Percentiles rank a stretch among this genome's conserved stretches.
Evolutionary conservation across 2,329 filamentous ascomycete species (phyloP).

Genomic region (Hypoxylon sp.): DNA sequence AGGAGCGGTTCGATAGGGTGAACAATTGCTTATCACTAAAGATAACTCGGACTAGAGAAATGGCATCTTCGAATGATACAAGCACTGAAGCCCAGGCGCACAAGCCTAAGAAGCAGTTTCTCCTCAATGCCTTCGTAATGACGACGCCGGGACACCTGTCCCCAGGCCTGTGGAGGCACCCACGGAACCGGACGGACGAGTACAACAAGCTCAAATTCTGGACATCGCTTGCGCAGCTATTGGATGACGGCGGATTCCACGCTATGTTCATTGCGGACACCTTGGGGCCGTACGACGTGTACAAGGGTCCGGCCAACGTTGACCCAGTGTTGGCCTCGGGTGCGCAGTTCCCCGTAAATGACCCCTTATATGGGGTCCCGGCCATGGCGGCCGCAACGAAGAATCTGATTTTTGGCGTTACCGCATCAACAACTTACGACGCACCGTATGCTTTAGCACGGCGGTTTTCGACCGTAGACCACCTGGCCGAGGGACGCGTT

Average conservation of each 20-base stretch:
- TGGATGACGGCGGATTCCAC: slow-evolving; percentile 72
- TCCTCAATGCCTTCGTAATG: slow-evolving; percentile 76
- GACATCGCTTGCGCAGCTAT: slow-evolving; percentile 70
- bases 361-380: slow-evolving; percentile 68
- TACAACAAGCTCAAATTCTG: slow-evolving; percentile 72
- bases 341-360: slow-evolving; percentile 73
- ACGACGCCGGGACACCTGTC: slow-evolving; percentile 72
- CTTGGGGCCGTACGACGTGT: slow-evolving; percentile 72
- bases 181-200: slow-evolving; percentile 69
- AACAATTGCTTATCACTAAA: neutral
- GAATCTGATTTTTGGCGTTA: slow-evolving; percentile 72
- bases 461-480: slow-evolving; percentile 71
- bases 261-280: slow-evolving; percentile 75
- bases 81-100: slow-evolving; percentile 4
- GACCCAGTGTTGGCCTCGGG: slow-evolving; percentile 67
- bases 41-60: neutral
- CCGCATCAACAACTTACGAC: slow-evolving; percentile 71
- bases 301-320: slow-evolving; percentile 59
- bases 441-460: slow-evolving; percentile 71
- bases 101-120: slow-evolving; percentile 62
- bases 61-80: slow-evolving; percentile 30
- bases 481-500: slow-evolving; percentile 70
- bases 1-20: neutral
- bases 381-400: slow-evolving; percentile 77
- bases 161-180: slow-evolving; percentile 74